Conservation (phyloP, 805 yeast genomes). For the Scheffersomyces ergatensis region DNA sequence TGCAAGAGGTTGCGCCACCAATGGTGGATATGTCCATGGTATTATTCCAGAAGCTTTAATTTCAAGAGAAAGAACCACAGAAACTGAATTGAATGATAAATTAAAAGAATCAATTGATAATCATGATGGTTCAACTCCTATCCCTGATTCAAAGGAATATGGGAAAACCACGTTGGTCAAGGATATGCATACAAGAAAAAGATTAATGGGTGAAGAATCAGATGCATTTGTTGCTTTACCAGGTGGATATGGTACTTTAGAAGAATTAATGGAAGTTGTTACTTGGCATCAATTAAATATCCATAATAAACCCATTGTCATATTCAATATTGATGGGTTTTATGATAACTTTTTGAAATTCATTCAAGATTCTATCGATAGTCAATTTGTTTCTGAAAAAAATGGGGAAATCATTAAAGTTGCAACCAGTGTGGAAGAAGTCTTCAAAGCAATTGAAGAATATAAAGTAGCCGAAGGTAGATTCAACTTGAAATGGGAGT, state of each 20-base stretch:
- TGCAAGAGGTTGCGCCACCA: slow-evolving; percentile 58
- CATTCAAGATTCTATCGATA: slow-evolving; percentile 53
- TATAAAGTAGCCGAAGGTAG: slow-evolving; percentile 72
- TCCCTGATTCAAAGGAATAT: slow-evolving; percentile 57
- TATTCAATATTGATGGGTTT: slow-evolving; percentile 78
- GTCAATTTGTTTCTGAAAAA: slow-evolving; percentile 66
- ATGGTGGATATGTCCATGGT: slow-evolving; percentile 74
- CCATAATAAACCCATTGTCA: slow-evolving; percentile 75
- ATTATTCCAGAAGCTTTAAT: slow-evolving; percentile 84
- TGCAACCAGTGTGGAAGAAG: slow-evolving; percentile 69
- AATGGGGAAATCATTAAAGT: slow-evolving; percentile 69
- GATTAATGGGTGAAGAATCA: slow-evolving; percentile 83
- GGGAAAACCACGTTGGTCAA: slow-evolving; percentile 79
- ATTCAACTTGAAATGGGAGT: slow-evolving; percentile 68
- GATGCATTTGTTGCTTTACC: slow-evolving; percentile 87
- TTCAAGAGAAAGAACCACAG: slow-evolving; percentile 58
- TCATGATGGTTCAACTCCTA: slow-evolving; percentile 65
- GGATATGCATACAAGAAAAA: slow-evolving; percentile 89
- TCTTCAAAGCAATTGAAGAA: slow-evolving; percentile 54
- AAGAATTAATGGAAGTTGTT: slow-evolving; percentile 84
- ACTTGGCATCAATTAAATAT: slow-evolving; percentile 91
- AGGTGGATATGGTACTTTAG: slow-evolving; percentile 89
- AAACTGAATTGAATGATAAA: slow-evolving; percentile 43
- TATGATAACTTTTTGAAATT: slow-evolving; percentile 68
- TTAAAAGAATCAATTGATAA: slow-evolving; percentile 53